These are phyloP conservation scores for Grosmannia clavigera DNA, from an alignment of 2,329 filamentous ascomycete species.

Conservation along the genomic window DNA sequence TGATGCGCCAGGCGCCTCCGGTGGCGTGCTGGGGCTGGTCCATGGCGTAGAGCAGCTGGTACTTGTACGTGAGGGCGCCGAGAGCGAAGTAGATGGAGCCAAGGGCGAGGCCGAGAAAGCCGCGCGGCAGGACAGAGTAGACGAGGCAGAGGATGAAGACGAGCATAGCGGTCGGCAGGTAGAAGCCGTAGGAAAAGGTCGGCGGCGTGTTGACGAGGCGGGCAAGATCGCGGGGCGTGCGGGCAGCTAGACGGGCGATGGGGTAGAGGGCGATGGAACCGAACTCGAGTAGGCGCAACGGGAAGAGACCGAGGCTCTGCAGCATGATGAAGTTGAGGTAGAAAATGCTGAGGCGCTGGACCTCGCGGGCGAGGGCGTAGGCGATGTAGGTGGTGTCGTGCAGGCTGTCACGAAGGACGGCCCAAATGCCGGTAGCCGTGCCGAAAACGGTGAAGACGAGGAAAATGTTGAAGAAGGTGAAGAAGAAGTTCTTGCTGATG, in stretches of 20 bases:
- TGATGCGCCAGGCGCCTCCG: constrained; percentile 90
- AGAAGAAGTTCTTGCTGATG: constrained; percentile 98
- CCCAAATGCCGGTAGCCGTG: constrained; percentile 62
- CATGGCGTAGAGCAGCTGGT: constrained; percentile 96
- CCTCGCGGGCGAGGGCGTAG: constrained; percentile 58
- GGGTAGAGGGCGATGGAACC: constrained; percentile 78
- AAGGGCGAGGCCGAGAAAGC: constrained; percentile 69
- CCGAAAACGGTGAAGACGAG: constrained; percentile 84
- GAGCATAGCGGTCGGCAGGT: constrained; percentile 80
- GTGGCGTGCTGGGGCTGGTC: constrained; percentile 92
- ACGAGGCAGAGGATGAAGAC: constrained; percentile 93
- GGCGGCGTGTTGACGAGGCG: constrained; percentile 71
- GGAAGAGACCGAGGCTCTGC: constrained; percentile 86
- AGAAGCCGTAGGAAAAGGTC: constrained; percentile 91
- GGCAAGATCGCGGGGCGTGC: constrained; percentile 80
- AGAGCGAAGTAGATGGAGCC: constrained; percentile 74
- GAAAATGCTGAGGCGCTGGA: constrained; percentile 66
- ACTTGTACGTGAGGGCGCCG: constrained; percentile 87
- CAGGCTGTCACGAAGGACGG: constrained; percentile 59
- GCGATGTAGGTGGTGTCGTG: constrained; percentile 72
- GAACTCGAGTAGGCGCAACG: constrained; percentile 81
- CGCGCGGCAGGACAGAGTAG: constrained; percentile 74
- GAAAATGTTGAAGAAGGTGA: constrained; percentile 98
- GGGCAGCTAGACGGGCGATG: constrained; percentile 62
- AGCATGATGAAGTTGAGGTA: constrained; percentile 92